phyloP scores from a whole-genome alignment of 2,329 filamentous ascomycete genomes.

The Colletotrichum sp. region DNA sequence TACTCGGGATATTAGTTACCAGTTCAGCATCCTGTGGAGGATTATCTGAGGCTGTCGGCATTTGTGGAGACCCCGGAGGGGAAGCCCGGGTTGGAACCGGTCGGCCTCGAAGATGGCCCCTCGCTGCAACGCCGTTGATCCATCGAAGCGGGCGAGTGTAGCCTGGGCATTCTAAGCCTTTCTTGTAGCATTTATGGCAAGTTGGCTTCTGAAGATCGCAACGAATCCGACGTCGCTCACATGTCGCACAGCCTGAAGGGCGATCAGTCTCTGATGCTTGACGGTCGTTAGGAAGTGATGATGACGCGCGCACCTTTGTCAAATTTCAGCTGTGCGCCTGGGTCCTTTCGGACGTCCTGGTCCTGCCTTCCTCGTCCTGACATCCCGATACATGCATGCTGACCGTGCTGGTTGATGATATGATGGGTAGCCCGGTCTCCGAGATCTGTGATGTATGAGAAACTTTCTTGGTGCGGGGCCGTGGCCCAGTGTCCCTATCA shows the following conservation, averaged over 20 bases:
- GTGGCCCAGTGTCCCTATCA: not conserved
- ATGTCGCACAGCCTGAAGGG: slow-evolving; percentile 27
- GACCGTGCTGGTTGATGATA: not conserved
- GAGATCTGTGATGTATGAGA: not conserved
- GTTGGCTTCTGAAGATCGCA: slow-evolving; percentile 29
- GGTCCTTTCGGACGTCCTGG: not conserved
- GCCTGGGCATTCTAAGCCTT: slow-evolving; percentile 30
- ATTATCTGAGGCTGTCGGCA: not conserved
- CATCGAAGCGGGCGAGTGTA: slow-evolving; percentile 30
- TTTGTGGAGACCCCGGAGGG: not conserved
- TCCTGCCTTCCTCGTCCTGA: not conserved
- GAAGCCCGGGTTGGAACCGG: not conserved
- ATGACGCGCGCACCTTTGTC: not conserved
- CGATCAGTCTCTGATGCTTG: not conserved
- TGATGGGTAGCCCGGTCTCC: not conserved
- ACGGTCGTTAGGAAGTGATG: accelerated
- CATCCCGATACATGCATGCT: not conserved
- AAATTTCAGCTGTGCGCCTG: not conserved
- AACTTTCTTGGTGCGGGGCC: not conserved
- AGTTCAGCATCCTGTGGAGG: not conserved
- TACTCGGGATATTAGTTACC: no score
- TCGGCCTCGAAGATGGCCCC: slow-evolving; percentile 25
- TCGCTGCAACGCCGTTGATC: slow-evolving; percentile 31
- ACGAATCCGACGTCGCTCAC: slow-evolving; percentile 31
- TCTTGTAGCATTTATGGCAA: slow-evolving; percentile 32